Evolutionary conservation across 805 yeast species (phyloP).

Genomic region (Pichia kluyveri): DNA sequence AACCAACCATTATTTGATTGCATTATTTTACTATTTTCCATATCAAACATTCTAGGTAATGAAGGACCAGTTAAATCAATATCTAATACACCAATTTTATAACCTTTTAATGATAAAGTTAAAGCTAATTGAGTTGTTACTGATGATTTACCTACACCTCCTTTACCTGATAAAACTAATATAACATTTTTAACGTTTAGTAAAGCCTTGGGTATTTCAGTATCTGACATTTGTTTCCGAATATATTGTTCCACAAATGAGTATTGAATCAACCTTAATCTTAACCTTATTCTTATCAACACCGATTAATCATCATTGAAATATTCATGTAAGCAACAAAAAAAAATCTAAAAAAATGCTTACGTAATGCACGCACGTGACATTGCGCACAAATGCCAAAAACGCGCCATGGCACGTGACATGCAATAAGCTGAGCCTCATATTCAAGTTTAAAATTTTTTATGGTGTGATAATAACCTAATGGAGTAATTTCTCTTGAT

Average conservation of each 20-base stretch:
- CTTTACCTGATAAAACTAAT: slow-evolving; percentile 85
- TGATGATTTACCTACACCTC: slow-evolving; percentile 96
- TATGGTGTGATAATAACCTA: background rate
- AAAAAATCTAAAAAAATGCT: too few species aligned
- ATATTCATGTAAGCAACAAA: too few species aligned
- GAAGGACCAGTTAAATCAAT: slow-evolving; percentile 97
- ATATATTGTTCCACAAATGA: too few species aligned
- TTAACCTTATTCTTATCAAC: too few species aligned
- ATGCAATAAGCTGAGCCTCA: too few species aligned
- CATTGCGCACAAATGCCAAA: background rate
- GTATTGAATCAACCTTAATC: too few species aligned
- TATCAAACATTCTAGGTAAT: slow-evolving; percentile 90
- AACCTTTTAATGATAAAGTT: slow-evolving; percentile 61
- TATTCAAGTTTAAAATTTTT: background rate
- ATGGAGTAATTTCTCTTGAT: background rate
- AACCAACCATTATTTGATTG: slow-evolving; percentile 93
- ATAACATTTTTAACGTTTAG: slow-evolving; percentile 62
- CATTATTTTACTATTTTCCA: slow-evolving; percentile 69
- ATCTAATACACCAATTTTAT: slow-evolving; percentile 87
- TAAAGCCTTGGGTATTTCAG: slow-evolving; percentile 22
- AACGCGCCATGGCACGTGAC: background rate
- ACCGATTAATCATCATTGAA: too few species aligned
- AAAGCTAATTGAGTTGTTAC: slow-evolving; percentile 91
- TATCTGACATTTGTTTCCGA: slow-evolving; percentile 5
- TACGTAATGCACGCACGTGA: background rate